These are phyloP conservation scores for Pestalotiopsis sp. DNA, from an alignment of 2,329 filamentous ascomycete genomes.

Conservation along the genomic window DNA sequence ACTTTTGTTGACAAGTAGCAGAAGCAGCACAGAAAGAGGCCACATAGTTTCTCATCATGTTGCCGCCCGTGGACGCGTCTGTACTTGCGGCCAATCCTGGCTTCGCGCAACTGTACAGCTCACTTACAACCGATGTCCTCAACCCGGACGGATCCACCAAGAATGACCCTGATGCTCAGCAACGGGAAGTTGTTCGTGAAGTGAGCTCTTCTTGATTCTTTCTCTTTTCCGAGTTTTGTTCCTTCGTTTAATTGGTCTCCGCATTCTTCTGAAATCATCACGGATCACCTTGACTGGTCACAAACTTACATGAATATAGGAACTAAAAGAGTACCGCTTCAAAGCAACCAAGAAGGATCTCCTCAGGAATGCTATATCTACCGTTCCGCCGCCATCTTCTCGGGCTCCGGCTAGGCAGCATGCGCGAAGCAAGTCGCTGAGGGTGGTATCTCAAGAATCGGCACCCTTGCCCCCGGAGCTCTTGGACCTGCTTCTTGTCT, in stretches of 20 bases:
- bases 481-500: constrained; percentile 56
- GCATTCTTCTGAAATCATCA: not conserved
- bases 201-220: constrained; percentile 36
- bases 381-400: constrained; percentile 36
- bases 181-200: constrained; percentile 51
- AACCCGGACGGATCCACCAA: constrained; percentile 62
- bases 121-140: constrained; percentile 55
- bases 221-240: not conserved
- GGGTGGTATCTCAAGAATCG: constrained; percentile 22
- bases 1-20: no score
- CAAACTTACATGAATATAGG: constrained; percentile 37
- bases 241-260: not conserved
- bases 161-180: constrained; percentile 50
- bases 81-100: constrained; percentile 60
- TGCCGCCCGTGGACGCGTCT: constrained; percentile 59
- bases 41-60: constrained; percentile 41
- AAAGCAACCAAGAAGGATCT: constrained; percentile 53
- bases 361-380: constrained; percentile 52
- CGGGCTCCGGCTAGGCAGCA: constrained; percentile 19
- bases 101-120: constrained; percentile 61
- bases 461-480: constrained; percentile 45
- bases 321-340: constrained; percentile 52
- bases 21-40: not conserved
- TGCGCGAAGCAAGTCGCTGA: constrained; percentile 27
- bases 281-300: not conserved